Conservation (phyloP, 106 monocot species). For the Dioscorea alata region DNA sequence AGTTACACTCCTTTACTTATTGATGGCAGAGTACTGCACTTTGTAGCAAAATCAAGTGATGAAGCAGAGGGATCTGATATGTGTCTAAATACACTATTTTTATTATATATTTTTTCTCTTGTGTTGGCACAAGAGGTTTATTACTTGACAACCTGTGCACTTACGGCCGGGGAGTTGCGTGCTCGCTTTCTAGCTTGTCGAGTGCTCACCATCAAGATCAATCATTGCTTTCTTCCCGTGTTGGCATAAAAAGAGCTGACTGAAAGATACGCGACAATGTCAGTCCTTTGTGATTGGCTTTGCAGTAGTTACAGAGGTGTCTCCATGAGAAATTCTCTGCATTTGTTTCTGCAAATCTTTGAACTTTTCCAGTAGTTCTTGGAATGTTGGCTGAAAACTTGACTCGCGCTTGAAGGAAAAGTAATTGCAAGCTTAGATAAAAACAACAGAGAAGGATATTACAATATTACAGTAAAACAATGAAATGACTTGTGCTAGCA, state of each 20-base stretch:
- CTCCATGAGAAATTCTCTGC: constrained; percentile 31
- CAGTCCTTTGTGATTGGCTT: constrained; percentile 4
- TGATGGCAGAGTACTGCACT: neutral
- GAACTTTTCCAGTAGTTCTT: constrained; percentile 66
- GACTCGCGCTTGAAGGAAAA: constrained; percentile 52
- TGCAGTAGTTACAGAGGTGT: constrained; percentile 5
- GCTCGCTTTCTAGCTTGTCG: too few relatives aligned
- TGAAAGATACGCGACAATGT: neutral
- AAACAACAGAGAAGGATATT: neutral
- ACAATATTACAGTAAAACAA: too few relatives aligned
- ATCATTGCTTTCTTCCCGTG: too few relatives aligned
- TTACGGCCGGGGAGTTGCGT: too few relatives aligned
- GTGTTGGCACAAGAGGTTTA: too few relatives aligned
- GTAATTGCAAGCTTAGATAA: neutral
- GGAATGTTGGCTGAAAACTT: constrained; percentile 69
- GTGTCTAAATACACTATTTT: too few relatives aligned
- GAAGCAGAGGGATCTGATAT: too few relatives aligned
- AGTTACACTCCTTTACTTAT: too few relatives aligned
- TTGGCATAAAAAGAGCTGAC: too few relatives aligned
- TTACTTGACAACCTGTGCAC: too few relatives aligned
- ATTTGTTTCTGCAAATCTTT: constrained; percentile 65
- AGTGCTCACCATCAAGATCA: too few relatives aligned
- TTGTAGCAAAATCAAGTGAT: neutral
- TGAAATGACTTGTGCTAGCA: constrained; percentile 73
- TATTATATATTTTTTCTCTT: too few relatives aligned